Base-by-base conservation (phyloP, 176 grass and related monocot species). In the Tillandsia fasciculata region DNA sequence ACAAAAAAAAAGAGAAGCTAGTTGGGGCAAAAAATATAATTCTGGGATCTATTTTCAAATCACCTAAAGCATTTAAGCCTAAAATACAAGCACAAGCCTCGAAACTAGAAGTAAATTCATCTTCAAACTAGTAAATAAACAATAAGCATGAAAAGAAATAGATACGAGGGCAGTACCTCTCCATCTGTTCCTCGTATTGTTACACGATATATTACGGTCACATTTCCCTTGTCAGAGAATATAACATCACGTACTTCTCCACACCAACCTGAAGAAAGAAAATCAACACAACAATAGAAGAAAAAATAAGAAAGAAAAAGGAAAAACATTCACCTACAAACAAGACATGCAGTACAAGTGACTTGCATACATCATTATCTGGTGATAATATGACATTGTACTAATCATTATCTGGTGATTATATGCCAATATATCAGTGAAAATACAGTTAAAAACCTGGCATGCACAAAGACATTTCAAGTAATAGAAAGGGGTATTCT, bases 231-330 rank as follows among this genome's bases (percentile, higher is more conserved):
- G 29, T 72, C 78, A 24, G 81, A 59, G 75, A 77, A 94, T 52
- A 84, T 94, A 72, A 94, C 80, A 80, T 90, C 72, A 3, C 90
- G 86, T 5, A 94, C 90, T 80, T 94, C 90, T 29, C 90, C 90
- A 51, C 86, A 94, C 90, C 90, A 94, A 52, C 90, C 90, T 94
- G 80, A 70, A 71, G 12, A 74, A 28, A 11, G 53, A 17, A 50
- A 42, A 42, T 42, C 33, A 42, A 42, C 33, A 42, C 33, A 42
- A 42, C 33, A 42, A 42, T 42, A 42, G 33, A 61, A 61, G 56
- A 22, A 15, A 61, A 61, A 18, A 61, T 18, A 18, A 61, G 56
- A 61, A 61, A 20, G 8, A 61, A 18, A 20, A 9, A 20, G 15
- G 22, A 61, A 61, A 61, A 61, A 8, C 10, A 23, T 61, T 61